phyloP scores from a whole-genome alignment of 108 stramenopile genomes.

The Skeletonema menzelii region DNA sequence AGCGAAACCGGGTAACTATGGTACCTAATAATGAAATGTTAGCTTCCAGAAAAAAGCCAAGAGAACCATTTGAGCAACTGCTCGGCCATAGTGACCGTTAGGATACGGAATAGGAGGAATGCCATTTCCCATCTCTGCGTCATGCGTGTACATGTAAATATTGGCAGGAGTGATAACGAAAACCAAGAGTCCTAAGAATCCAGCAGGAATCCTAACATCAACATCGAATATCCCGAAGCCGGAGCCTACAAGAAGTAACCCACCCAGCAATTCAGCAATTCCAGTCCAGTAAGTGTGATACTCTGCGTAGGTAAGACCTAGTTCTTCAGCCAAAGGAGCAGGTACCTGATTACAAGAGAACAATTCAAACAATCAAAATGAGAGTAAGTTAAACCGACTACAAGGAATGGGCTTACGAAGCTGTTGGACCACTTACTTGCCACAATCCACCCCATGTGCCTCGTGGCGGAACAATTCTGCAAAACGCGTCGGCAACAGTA shows the following conservation, averaged over 20 bases:
- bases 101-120: conserved; percentile 69
- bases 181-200: conserved; percentile 64
- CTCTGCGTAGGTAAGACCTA: conserved; percentile 70
- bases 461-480: conserved; percentile 74
- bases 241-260: conserved; percentile 53
- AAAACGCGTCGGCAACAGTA: conserved; percentile 65
- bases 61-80: conserved; percentile 66
- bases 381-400: no score
- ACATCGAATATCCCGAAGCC: conserved; percentile 33
- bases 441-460: conserved; percentile 91
- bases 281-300: conserved; percentile 89
- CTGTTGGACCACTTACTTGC: no score
- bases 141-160: conserved; percentile 91
- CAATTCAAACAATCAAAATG: no score
- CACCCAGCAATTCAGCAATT: conserved; percentile 72
- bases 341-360: no score
- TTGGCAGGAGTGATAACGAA: conserved; percentile 86
- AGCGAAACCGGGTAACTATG: neutral
- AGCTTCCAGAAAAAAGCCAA: conserved; percentile 79
- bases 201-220: conserved; percentile 52
- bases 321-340: conserved; percentile 58
- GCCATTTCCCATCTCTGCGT: conserved; percentile 62
- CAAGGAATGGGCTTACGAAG: no score
- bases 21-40: conserved; percentile 51
- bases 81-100: conserved; percentile 67